phyloP scores from a whole-genome alignment of 257 asterid species.

The Capsicum chinense region DNA sequence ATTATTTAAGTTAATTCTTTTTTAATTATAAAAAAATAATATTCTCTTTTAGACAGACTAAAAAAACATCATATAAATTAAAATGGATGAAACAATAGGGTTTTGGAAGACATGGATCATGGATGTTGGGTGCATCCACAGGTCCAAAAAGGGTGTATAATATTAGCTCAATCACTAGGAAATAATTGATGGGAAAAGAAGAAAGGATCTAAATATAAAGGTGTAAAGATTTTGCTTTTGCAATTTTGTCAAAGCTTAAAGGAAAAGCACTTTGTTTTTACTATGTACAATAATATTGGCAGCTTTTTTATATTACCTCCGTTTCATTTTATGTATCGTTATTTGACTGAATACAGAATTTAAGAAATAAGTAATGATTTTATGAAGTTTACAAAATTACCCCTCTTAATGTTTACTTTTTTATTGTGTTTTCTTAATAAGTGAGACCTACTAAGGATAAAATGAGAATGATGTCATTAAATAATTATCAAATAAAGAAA shows the following conservation, averaged over 20 bases:
- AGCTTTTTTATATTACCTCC: neutral
- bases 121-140: conserved; percentile 10
- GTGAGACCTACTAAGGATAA: no score
- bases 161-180: neutral
- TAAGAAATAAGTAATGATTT: neutral
- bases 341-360: neutral
- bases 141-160: neutral
- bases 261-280: neutral
- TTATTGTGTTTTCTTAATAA: no score
- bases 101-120: neutral
- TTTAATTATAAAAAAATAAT: no score
- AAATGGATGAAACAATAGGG: neutral
- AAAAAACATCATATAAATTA: no score
- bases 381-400: no score
- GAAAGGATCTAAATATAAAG: neutral
- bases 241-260: conserved; percentile 4
- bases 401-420: no score
- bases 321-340: neutral
- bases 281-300: neutral
- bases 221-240: conserved; percentile 11
- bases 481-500: no score
- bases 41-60: no score
- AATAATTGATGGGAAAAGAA: conserved; percentile 23
- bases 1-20: no score
- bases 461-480: no score